phyloP scores from a whole-genome alignment of 176 grass and related monocot genomes.

The Thinopyrum elongatum region DNA sequence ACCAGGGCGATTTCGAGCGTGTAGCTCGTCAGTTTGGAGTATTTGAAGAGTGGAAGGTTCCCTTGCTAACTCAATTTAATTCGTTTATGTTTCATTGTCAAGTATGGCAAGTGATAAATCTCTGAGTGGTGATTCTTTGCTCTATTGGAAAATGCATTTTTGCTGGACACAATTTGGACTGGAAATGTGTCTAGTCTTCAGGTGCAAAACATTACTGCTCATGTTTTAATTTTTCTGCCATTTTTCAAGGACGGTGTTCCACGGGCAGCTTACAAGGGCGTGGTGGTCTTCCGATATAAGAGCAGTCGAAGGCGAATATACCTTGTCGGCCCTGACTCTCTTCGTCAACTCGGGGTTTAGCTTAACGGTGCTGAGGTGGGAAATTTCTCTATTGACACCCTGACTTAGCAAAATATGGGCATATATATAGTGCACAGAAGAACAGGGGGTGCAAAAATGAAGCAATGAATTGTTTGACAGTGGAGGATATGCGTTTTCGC shows the following conservation, averaged over 20 bases:
- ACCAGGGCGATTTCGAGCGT: constrained; percentile 81
- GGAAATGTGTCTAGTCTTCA: background rate
- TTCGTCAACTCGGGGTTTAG: constrained; percentile 50
- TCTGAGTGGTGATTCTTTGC: background rate
- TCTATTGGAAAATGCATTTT: background rate
- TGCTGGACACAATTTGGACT: too few relatives aligned
- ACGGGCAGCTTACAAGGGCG: constrained; percentile 92
- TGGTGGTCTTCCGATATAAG: constrained; percentile 74
- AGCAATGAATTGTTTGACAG: too few relatives aligned
- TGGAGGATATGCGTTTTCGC: too few relatives aligned
- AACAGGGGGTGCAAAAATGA: too few relatives aligned
- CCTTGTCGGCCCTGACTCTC: constrained; percentile 61
- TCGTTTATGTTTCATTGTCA: too few relatives aligned
- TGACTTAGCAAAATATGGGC: too few relatives aligned
- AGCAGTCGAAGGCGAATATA: constrained; percentile 65
- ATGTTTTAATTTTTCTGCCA: background rate
- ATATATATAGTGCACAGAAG: too few relatives aligned
- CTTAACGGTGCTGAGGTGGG: background rate
- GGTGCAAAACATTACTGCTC: background rate
- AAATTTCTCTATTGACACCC: too few relatives aligned
- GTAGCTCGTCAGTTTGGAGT: constrained; percentile 93
- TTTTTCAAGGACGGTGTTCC: constrained; percentile 79
- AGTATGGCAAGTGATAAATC: too few relatives aligned
- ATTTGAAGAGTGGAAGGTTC: constrained; percentile 99
- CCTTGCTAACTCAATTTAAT: constrained; percentile 15